phyloP scores from a whole-genome alignment of 2,329 filamentous ascomycete genomes.

The Aciculosporium take region DNA sequence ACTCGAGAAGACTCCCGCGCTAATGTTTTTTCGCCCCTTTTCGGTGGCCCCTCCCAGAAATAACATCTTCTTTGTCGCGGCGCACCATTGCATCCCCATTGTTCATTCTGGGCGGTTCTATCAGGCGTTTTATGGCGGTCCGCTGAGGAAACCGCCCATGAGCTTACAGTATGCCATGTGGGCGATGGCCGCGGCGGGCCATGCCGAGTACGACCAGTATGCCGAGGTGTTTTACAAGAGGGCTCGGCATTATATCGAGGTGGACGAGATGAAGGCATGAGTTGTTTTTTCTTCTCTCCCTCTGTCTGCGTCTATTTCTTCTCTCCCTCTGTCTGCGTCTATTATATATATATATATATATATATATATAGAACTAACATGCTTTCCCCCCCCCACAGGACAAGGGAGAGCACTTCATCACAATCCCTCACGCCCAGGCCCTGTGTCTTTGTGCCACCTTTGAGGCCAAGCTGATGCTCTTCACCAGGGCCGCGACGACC shows the following conservation, averaged over 20 bases:
- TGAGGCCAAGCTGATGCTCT: conserved; percentile 75
- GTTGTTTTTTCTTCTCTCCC: neutral
- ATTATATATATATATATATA: no score
- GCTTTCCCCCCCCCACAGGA: conserved; percentile 29
- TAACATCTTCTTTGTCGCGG: conserved; percentile 58
- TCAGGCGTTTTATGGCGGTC: conserved; percentile 55
- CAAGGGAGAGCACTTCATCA: conserved; percentile 66
- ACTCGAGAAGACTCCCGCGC: no score
- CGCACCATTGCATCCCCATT: conserved; percentile 60
- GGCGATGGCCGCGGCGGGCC: conserved; percentile 59
- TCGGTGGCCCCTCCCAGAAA: conserved; percentile 40
- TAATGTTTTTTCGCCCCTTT: no score
- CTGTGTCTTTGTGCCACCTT: conserved; percentile 64
- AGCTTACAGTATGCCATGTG: conserved; percentile 79
- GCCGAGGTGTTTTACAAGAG: conserved; percentile 71
- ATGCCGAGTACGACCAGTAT: conserved; percentile 56
- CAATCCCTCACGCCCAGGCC: conserved; percentile 63
- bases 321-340: no score
- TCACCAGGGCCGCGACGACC: conserved; percentile 76
- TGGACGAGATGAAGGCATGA: conserved; percentile 66
- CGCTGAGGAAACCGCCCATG: conserved; percentile 66
- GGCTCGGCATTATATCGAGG: conserved; percentile 67
- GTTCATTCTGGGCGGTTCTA: conserved; percentile 65
- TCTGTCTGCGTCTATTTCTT: no score
- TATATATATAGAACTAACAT: no score